Evolutionary conservation across 148 eudicot species (phyloP), one percentile per base, ranked within the genome.

Genomic region (Nepenthes mirabilis): DNA sequence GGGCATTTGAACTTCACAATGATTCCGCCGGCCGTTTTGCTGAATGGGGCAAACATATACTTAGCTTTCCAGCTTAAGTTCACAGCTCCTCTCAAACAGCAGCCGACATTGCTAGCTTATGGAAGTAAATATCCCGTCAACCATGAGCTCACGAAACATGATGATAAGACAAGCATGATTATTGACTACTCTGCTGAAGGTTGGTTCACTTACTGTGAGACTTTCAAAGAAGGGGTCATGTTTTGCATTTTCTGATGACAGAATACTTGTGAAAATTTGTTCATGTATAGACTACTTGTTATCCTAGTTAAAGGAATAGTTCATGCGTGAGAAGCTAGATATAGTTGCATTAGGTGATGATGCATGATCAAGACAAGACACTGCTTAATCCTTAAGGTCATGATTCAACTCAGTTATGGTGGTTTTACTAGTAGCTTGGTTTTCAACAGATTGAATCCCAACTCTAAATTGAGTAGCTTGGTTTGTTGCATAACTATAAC

Each of bases 1-100:
- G 99, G 99, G n/a, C 69, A 88, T n/a, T 67, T 93, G 47, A 94
- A 90, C 66, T 71, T 93, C 2, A 82, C 96, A 2, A 43, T 37
- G 43, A 81, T 82, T 65, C 91, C 91, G 10, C 83, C 91, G 2
- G 82, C 73, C 64, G 91, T 93, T 1, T 78, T 69, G 4, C 73
- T 89, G 14, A 73, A 80, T 33, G 87, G 91, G 7, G 91, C 91
- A 1, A 79, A 76, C 32, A 79, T 88, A 35, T 89, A 86, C 74
- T 52, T 93, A 43, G 96, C 85, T 1, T 93, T 88, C 71, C 99
- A 93, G 79, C 81, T 93, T 40, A 77, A 84, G 62, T 80, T 65
- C 43, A 33, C 72, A n/a, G 64, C 65, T 63, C 68, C 75, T 60
- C 68, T 86, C 3, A 36, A 58, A 48, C 77, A 61, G 14, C 99